phyloP scores from a whole-genome alignment of 495 filamentous ascomycete species.

The Penicillium robsamsonii region DNA sequence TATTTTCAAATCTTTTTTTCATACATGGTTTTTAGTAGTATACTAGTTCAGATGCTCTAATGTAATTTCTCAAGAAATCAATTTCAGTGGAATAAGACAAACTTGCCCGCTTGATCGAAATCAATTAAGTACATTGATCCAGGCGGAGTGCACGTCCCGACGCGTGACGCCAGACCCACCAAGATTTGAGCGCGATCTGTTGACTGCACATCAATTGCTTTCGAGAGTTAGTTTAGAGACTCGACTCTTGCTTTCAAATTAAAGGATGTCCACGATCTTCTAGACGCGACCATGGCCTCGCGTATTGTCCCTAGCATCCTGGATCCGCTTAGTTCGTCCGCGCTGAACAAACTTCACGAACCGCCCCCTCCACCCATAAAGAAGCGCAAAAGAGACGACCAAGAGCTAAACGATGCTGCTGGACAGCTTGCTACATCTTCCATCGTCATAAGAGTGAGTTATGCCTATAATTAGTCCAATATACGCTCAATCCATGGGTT shows the following conservation, averaged over 20 bases:
- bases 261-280: conserved; percentile 21
- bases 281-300: conserved; percentile 41
- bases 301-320: conserved; percentile 31
- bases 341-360: conserved; percentile 36
- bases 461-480: neutral
- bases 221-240: conserved; percentile 2
- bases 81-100: neutral
- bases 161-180: conserved; percentile 38
- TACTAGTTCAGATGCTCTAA: neutral
- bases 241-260: neutral
- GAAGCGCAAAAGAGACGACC: conserved; percentile 33
- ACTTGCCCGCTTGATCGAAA: neutral
- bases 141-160: conserved; percentile 20
- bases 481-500: neutral
- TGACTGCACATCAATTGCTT: conserved; percentile 11
- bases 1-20: conserved; percentile 16
- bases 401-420: conserved; percentile 17
- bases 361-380: conserved; percentile 26
- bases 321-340: conserved; percentile 34
- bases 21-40: neutral
- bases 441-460: conserved; percentile 37
- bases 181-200: conserved; percentile 14
- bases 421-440: conserved; percentile 27
- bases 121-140: neutral
- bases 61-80: neutral